phyloP scores from a whole-genome alignment of 257 asterid genomes.

The Ophiorrhiza pumila region DNA sequence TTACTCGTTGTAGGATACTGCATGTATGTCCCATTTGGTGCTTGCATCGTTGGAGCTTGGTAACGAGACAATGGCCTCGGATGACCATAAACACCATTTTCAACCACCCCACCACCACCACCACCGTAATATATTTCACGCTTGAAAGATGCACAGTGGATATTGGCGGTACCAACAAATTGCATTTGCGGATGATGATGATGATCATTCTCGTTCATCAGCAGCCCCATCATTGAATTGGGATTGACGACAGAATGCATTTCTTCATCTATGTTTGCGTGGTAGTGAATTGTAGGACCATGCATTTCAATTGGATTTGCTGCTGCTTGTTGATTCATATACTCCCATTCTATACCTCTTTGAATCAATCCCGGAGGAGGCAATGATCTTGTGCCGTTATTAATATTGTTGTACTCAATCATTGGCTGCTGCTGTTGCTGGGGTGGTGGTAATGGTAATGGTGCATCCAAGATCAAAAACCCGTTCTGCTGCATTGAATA shows the following conservation, averaged over 20 bases:
- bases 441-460: too few relatives aligned
- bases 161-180: slow-evolving; percentile 22
- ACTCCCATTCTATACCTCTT: slow-evolving; percentile 23
- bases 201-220: slow-evolving; percentile 25
- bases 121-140: slow-evolving; percentile 6
- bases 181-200: slow-evolving; percentile 10
- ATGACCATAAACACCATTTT: slow-evolving; percentile 20
- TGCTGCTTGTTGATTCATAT: slow-evolving; percentile 17
- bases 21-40: slow-evolving; percentile 15
- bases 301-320: slow-evolving; percentile 15
- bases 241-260: slow-evolving; percentile 23
- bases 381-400: background rate
- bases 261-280: slow-evolving; percentile 4
- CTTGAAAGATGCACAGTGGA: slow-evolving; percentile 21
- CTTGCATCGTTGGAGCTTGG: slow-evolving; percentile 19
- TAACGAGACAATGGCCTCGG: slow-evolving; percentile 19
- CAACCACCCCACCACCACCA: slow-evolving; percentile 13
- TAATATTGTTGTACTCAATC: slow-evolving; percentile 1
- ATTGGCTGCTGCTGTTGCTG: background rate
- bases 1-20: slow-evolving; percentile 11
- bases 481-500: background rate
- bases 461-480: slow-evolving; percentile 1
- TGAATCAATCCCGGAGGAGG: slow-evolving; percentile 18
- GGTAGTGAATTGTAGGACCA: background rate
- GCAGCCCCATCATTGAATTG: slow-evolving; percentile 32